These are phyloP conservation scores for Fagus sylvatica DNA, from an alignment of 306 rosid genomes.

Conservation along the genomic window DNA sequence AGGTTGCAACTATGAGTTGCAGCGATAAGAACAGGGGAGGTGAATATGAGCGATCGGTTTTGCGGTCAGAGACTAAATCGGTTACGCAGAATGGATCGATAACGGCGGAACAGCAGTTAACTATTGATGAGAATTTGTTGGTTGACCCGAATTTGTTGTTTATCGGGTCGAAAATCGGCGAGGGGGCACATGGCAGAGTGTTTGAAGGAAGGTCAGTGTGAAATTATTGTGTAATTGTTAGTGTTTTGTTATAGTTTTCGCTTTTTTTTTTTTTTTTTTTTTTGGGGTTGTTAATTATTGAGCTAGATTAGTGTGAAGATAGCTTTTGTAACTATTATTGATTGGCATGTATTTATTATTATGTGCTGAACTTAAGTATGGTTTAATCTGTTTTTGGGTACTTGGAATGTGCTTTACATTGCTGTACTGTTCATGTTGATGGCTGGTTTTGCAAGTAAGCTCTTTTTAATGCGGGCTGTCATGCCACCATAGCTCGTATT, in stretches of 20 bases:
- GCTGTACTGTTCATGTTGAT: not conserved
- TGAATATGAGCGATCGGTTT: constrained; percentile 38
- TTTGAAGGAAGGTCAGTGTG: constrained; percentile 95
- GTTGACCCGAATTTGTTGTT: constrained; percentile 87
- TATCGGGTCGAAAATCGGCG: constrained; percentile 87
- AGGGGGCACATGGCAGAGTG: constrained; percentile 98
- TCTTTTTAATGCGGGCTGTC: not conserved
- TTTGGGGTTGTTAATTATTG: constrained; percentile 7
- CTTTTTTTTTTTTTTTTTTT: constrained; percentile 1
- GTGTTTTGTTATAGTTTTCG: too few relatives aligned
- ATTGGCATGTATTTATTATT: not conserved
- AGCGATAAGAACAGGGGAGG: constrained; percentile 47
- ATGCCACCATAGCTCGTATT: not conserved
- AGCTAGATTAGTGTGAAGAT: not conserved
- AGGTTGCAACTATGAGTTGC: constrained; percentile 78
- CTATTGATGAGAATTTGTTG: constrained; percentile 78
- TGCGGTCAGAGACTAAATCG: constrained; percentile 38
- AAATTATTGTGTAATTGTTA: not conserved
- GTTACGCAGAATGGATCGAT: constrained; percentile 54
- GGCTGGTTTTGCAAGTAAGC: not conserved
- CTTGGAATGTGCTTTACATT: not conserved
- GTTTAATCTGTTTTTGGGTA: not conserved
- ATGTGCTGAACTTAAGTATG: not conserved
- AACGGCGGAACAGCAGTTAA: constrained; percentile 41
- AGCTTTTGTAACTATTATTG: not conserved